Evolutionary conservation across 257 asterid species (phyloP), one percentile per base, ranked within the genome.

Genomic region (Petunia secreta): DNA sequence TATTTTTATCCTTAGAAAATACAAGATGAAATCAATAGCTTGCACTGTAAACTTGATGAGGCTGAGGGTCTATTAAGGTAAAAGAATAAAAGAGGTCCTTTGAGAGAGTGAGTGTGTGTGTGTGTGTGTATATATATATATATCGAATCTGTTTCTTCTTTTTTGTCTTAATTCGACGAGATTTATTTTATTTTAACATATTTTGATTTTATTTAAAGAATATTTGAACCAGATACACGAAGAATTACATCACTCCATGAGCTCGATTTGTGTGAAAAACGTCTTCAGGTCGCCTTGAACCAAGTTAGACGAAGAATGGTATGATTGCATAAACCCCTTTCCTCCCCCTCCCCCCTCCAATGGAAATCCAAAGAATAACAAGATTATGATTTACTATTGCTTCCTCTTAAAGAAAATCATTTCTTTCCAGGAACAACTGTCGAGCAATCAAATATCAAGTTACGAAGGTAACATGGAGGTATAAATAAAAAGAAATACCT

Each of bases 261-360:
- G 7, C 77, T 71, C 34, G 77, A 71, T 71, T 71, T 71, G 44
- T 71, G 77, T 48, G 77, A 48, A 71, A 71, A 71, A 48, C 77
- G 77, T 48, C 77, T 71, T 71, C 77, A 48, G 11, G 59, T 71
- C 34, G 77, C 77, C 57, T 48, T 71, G 16, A 71, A 11, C 13
- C 77, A 71, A 71, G 77, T 71, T 48, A 71, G 77, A 48, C 77
- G 50, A 71, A 48, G 77, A 71, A 71, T 71, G 77, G 77, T 71
- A 71, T 44, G 54, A 66, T 10, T 15, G 9, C n/a, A 3, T 41
- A 66, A 25, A 25, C 25, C 25, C 25, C 25, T 25, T 25, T 25
- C 25, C 25, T 25, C 25, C 25, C 25, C 25, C 25, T 25, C 25
- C 25, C 25, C 25, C 25, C 25, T 25, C 25, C 25, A 25, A 25